Base-by-base conservation (phyloP, 139 green algal species). In the Cymbomonas tetramitiformis region DNA sequence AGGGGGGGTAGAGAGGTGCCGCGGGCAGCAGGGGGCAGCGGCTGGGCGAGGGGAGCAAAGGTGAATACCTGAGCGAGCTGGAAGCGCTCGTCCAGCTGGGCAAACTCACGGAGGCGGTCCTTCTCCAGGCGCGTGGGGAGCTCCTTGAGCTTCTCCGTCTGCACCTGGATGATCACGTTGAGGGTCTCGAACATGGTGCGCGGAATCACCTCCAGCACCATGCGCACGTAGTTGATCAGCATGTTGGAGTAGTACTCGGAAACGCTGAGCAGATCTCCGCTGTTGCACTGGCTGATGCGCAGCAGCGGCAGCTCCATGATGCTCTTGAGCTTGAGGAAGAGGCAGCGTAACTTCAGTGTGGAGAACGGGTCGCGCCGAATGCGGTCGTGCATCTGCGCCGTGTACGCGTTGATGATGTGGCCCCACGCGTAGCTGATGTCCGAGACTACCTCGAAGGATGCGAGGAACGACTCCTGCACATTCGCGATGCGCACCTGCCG, bases 251-350 rank as follows among this genome's bases (percentile, higher is more conserved):
- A 59, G 31, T 48, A 44, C 24, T 59, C 31, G 15, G 12, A 48
- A 19, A 48, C 30, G 2, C 29, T 47, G 30, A 33, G n/a, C 1
- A 59, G 19, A 26, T 59, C 51, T 44, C 18, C n/a, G 30, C n/a
- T 38, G 10, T 59, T 34, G 23, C 24, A 28, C 8, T 47, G 15
- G 29, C 24, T 46, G 8, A 59, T 59, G 30, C 51, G 51, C 51
- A 59, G 26, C 6, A 59, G 30, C 3, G 51, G 51, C 29, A 44
- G 38, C 51, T 59, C 51, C 6, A 59, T 10, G 29, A 59, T 24
- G 18, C 29, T 48, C 2, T 24, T 19, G 9, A 59, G 26, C 24
- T 59, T 59, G 2, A 59, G 12, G 8, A 59, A 47, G 15, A 59
- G 30, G 38, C 19, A 59, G 15, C 51, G 29, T n/a, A 59, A 18